Percentiles rank a stretch among this genome's conserved stretches.
phyloP scores from a whole-genome alignment of 768 basidiomycete species.

The Saitozyma sp. region DNA sequence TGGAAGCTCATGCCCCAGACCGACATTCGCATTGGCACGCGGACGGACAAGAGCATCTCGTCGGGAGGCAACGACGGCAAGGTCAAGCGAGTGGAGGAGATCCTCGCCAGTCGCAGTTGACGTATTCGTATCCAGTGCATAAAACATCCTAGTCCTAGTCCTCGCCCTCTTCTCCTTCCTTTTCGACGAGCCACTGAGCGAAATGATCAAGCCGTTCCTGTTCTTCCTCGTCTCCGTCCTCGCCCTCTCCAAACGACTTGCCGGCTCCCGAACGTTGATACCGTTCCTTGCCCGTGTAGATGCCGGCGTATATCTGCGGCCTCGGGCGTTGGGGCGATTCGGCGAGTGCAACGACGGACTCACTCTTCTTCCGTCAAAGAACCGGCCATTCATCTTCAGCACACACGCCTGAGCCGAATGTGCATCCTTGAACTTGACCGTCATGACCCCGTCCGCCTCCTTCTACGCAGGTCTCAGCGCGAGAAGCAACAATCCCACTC shows the following conservation, averaged over 20 bases:
- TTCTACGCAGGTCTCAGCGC: constrained; percentile 58
- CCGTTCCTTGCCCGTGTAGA: constrained; percentile 77
- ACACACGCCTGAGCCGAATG: constrained; percentile 92
- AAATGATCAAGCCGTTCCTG: constrained; percentile 77
- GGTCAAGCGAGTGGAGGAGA: constrained; percentile 75
- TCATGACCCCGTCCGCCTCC: constrained; percentile 92
- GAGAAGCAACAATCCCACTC: constrained; percentile 50
- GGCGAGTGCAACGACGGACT: constrained; percentile 8
- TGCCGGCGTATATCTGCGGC: constrained; percentile 67
- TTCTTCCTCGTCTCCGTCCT: constrained; percentile 57
- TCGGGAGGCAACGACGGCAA: constrained; percentile 73
- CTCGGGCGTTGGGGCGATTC: not conserved
- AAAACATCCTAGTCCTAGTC: constrained; percentile 8
- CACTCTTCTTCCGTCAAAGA: constrained; percentile 73
- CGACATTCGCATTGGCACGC: constrained; percentile 92
- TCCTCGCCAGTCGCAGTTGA: constrained; percentile 56
- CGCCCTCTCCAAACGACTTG: constrained; percentile 63
- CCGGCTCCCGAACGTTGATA: constrained; percentile 69
- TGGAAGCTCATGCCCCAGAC: constrained; percentile 58
- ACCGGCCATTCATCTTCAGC: constrained; percentile 92
- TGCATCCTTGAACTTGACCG: constrained; percentile 90
- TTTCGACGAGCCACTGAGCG: constrained; percentile 72
- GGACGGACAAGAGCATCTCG: constrained; percentile 65
- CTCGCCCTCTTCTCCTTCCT: constrained; percentile 47
- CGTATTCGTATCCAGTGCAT: not conserved